phyloP scores from a whole-genome alignment of 768 basidiomycete species.

The Russula emetica region DNA sequence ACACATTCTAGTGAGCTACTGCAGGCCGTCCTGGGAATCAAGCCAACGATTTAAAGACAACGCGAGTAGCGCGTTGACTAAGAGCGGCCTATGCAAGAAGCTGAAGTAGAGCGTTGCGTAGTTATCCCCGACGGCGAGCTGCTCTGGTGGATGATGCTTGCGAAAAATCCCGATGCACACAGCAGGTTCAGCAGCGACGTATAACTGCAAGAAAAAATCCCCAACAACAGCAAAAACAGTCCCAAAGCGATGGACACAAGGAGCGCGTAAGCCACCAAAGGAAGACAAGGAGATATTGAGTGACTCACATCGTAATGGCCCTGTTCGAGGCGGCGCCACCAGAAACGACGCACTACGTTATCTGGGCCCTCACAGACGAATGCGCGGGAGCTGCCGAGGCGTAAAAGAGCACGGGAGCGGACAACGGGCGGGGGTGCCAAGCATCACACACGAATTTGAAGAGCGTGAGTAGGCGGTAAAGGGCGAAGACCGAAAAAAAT shows the following conservation, averaged over 20 bases:
- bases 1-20: constrained; percentile 17
- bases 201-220: constrained; percentile 4
- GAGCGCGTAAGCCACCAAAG: not conserved
- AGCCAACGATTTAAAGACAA: constrained; percentile 73
- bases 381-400: constrained; percentile 16
- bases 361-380: constrained; percentile 20
- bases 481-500: not conserved
- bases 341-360: constrained; percentile 4
- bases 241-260: not conserved
- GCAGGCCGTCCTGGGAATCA: constrained; percentile 49
- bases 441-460: not conserved
- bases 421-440: not conserved
- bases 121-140: constrained; percentile 58
- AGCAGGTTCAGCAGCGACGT: constrained; percentile 7
- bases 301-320: constrained; percentile 17
- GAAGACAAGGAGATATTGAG: not conserved
- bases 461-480: not conserved
- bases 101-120: constrained; percentile 61
- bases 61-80: constrained; percentile 60
- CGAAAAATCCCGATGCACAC: constrained; percentile 56
- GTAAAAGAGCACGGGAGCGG: not conserved
- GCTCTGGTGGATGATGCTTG: constrained; percentile 40
- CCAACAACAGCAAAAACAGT: too few relatives aligned
- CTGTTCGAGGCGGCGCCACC: constrained; percentile 7
- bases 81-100: constrained; percentile 55